Evolutionary conservation across 805 yeast genomes (phyloP), one percentile per base, ranked within the genome.

Genomic region (Kodamaea sagamina): DNA sequence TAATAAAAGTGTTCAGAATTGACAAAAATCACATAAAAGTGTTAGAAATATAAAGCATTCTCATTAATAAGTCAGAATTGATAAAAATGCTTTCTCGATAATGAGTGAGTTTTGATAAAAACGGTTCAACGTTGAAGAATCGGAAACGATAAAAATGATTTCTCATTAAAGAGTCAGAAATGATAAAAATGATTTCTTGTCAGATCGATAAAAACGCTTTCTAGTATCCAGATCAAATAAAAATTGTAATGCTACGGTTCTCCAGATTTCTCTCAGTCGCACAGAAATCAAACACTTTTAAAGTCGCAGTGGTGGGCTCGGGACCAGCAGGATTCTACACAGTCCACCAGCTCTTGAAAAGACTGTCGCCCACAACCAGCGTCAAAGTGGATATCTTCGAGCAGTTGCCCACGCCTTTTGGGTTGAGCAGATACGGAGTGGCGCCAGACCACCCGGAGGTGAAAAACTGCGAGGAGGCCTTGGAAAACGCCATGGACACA

Each of bases 391-490:
- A 88, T 47, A 72, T 92, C 62, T 89, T 82, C 68, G 99, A 93
- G 57, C 75, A 79, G 48, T 67, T 82, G 18, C 96, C 97, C 0
- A 82, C 89, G 5, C 99, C 99, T 0, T 92, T 77, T 67, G 99
- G 99, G 0, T 72, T 93, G 25, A 82, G 90, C 32, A 67, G 99
- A 26, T 90, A 78, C 59, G 99, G 99, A 1, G 98, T 93, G n/a
- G 97, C 99, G 0, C 99, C 99, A 2, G 99, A 93, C 64, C 97
- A 93, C 63, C 96, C 97, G 0, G 98, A 93, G 56, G 98, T 93
- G 24, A 92, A 90, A 61, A 82, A 82, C 47, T 86, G 93, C 54
- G 70, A 83, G 60, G 85, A 85, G 13, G 82, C 89, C 41, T 84
- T 93, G 58, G 75, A 74, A 7, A 81, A 82, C 32, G 46, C 68